Conservation (phyloP, 129 eudicot species). For the Deinandra increscens region DNA sequence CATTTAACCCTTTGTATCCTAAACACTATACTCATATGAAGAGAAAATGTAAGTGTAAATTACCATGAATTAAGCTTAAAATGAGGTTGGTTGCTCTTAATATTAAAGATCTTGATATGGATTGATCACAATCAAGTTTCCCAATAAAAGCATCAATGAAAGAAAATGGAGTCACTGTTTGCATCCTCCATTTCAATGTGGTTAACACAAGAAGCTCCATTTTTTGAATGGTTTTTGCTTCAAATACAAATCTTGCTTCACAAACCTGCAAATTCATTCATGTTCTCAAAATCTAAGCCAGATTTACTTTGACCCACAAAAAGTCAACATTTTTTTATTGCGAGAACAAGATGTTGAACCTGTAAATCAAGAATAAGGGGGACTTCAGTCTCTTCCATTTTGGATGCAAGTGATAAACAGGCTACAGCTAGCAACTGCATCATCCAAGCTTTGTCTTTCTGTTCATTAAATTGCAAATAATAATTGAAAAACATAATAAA, state of each 20-base stretch:
- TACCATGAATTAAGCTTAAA: slow-evolving; percentile 53
- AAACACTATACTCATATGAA: background rate
- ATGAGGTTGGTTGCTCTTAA: slow-evolving; percentile 59
- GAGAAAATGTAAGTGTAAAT: slow-evolving; percentile 2
- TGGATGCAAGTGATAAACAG: slow-evolving; percentile 63
- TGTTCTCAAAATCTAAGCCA: slow-evolving; percentile 8
- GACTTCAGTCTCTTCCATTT: slow-evolving; percentile 74
- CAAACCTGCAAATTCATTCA: slow-evolving; percentile 41
- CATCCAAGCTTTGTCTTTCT: slow-evolving; percentile 73
- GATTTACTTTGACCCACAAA: slow-evolving; percentile 1
- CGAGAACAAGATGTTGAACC: slow-evolving; percentile 30
- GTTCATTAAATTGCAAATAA: slow-evolving; percentile 8
- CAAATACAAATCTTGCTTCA: slow-evolving; percentile 59
- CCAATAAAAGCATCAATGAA: slow-evolving; percentile 54
- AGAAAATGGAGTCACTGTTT: slow-evolving; percentile 69
- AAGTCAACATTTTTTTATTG: slow-evolving; percentile 6
- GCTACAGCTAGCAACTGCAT: slow-evolving; percentile 70
- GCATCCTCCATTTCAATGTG: slow-evolving; percentile 87
- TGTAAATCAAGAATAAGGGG: slow-evolving; percentile 65
- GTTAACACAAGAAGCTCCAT: slow-evolving; percentile 80
- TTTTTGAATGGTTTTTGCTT: slow-evolving; percentile 67
- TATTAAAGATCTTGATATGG: slow-evolving; percentile 37
- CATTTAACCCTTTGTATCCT: slow-evolving; percentile 23
- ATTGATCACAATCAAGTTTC: slow-evolving; percentile 51
- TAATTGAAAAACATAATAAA: slow-evolving; percentile 3